phyloP scores from a whole-genome alignment of 1,284 basidiomycete genomes.

The Cryptococcus sp. region DNA sequence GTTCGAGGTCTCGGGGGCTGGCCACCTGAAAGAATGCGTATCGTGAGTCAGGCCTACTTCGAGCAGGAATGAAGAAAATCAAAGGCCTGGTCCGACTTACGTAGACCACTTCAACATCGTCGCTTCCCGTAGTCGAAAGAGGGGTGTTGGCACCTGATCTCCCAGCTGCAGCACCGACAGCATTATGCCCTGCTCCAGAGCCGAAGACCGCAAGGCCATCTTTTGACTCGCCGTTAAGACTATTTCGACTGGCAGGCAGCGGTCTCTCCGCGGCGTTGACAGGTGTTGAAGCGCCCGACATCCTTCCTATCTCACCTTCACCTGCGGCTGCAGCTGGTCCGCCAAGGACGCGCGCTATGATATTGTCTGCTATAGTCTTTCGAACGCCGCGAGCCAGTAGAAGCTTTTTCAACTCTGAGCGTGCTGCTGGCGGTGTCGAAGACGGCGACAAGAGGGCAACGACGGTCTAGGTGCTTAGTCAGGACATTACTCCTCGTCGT shows the following conservation, averaged over 20 bases:
- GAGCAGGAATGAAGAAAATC: not conserved
- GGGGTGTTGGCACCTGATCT: constrained; percentile 34
- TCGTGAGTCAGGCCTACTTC: constrained; percentile 4
- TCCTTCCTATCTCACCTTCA: constrained; percentile 29
- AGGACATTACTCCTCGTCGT: not conserved
- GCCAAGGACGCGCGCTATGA: constrained; percentile 54
- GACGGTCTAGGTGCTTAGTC: constrained; percentile 58
- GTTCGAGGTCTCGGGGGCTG: constrained; percentile 78
- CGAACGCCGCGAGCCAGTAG: constrained; percentile 79
- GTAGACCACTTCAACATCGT: constrained; percentile 68
- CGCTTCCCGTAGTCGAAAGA: constrained; percentile 8
- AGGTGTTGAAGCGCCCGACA: constrained; percentile 22
- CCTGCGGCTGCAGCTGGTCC: constrained; percentile 38
- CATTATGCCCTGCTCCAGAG: too few species aligned
- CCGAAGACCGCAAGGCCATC: too few species aligned
- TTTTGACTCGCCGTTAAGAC: constrained; percentile 1
- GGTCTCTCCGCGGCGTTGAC: not conserved
- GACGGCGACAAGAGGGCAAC: constrained; percentile 82
- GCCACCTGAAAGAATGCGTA: constrained; percentile 64
- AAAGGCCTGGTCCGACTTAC: constrained; percentile 58
- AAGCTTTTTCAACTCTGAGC: constrained; percentile 90
- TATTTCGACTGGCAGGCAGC: not conserved
- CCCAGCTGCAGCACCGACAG: constrained; percentile 32
- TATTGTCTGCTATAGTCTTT: constrained; percentile 68
- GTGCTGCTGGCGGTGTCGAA: constrained; percentile 77